Evolutionary conservation across 2,329 filamentous ascomycete genomes (phyloP).

Genomic region (Microthyrium microscopicum): DNA sequence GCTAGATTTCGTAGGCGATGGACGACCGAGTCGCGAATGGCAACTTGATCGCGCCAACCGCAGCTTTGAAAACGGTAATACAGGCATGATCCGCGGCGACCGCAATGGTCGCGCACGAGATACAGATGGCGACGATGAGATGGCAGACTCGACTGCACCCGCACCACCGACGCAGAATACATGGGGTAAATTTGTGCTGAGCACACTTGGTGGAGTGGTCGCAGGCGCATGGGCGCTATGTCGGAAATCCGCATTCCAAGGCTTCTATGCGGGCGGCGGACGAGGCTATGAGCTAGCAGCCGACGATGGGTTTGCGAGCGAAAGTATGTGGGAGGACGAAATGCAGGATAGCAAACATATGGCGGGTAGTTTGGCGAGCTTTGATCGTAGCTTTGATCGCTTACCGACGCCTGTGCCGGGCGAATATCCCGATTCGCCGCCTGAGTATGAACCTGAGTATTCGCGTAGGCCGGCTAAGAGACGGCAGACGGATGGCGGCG

Average conservation of each 20-base stretch:
- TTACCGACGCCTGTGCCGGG: constrained; percentile 34
- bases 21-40: constrained; percentile 12
- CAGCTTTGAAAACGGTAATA: not conserved
- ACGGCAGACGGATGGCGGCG: constrained; percentile 29
- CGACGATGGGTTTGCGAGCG: too few species aligned
- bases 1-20: constrained; percentile 21
- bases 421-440: constrained; percentile 34
- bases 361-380: constrained; percentile 14
- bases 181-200: constrained; percentile 45
- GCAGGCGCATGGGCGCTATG: constrained; percentile 80
- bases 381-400: constrained; percentile 12
- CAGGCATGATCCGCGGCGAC: constrained; percentile 1
- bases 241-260: constrained; percentile 49
- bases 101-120: constrained; percentile 5
- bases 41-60: not conserved
- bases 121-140: constrained; percentile 10
- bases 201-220: constrained; percentile 47
- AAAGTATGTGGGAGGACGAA: constrained; percentile 3
- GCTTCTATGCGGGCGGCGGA: constrained; percentile 77
- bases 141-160: not conserved
- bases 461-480: constrained; percentile 30
- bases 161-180: constrained; percentile 13
- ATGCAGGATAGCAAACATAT: constrained; percentile 8
- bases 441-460: constrained; percentile 30
- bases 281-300: constrained; percentile 43